Evolutionary conservation across 257 asterid species (phyloP), one percentile per base, ranked within the genome.

Genomic region (Marsdenia floribunda): DNA sequence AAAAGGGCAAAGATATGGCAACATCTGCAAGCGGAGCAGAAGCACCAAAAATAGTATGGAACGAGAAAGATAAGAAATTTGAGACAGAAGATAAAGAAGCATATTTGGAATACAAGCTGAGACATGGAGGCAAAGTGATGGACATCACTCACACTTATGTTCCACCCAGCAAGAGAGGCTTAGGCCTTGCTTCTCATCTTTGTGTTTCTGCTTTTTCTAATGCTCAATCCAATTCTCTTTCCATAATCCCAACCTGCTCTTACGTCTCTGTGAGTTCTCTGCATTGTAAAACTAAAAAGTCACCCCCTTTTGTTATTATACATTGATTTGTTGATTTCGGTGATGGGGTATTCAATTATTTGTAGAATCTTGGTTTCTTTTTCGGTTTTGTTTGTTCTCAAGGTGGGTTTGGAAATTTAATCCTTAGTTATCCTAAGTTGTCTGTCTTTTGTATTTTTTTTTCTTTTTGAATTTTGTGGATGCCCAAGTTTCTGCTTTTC

Each of bases 91-190:
- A 91, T 82, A 93, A 88, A 80, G 76, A 84, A 76, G 90, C 97
- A 0, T 93, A 89, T 76, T 83, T 93, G 60, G 85, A 86, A 75
- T 93, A 90, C 81, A 81, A 80, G 79, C 66, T 86, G 33, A 81
- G 76, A 74, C 70, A 82, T 2, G 86, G 78, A n/a, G 86, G 77
- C 40, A 85, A 77, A 76, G 82, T 86, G 35, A 87, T 93, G 87
- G 98, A 93, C 77, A 86, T 93, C 33, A 73, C 86, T 72, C 98
- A 93, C 75, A 93, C 98, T 21, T 93, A 80, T 60, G 98, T 93
- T 26, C 97, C 97, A 0, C 83, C 87, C 0, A 76, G 86, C 85
- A 93, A 93, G 88, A 91, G 98, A 67, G 97, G 98, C 46, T 79
- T 85, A 42, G 97, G 97, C 57, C 88, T 94, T 47, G 98, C 97